Evolutionary conservation across 148 eudicot genomes (phyloP), one percentile per base, ranked within the genome.

Genomic region (Amaranthus cruentus): DNA sequence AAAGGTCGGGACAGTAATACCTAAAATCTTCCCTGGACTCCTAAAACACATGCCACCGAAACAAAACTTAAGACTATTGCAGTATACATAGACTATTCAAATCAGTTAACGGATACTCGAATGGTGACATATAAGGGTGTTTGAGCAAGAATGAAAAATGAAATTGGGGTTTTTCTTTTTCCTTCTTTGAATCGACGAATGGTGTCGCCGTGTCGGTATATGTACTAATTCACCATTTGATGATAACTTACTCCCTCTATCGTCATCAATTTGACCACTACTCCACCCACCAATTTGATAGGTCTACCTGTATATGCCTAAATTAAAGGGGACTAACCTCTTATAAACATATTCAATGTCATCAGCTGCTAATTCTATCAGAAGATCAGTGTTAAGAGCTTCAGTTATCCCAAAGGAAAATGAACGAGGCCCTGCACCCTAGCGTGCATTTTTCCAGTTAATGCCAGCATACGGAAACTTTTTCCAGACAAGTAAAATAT

Each of bases 391-490:
- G 60, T 88, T 94, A 8, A 94, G 81, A 68, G 84, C 90, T 88
- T 94, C 97, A 46, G 96, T 85, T 65, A 94, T 89, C 50, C 97
- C 98, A 62, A 91, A 86, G 75, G 98, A 94, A 77, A 91, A 94
- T 53, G 95, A 88, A 77, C 75, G 89, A 80, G 90, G 86, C 50
- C 98, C 97, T 42, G 93, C 91, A 84, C 89, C 84, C 96, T 91
- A 89, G 38, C 81, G 81, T n/a, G 43, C 62, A 79, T 58, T 67
- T 54, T 21, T 53, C 68, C 56, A 75, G 59, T 67, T 63, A 69
- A 73, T 55, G 47, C 63, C 55, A 47, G 21, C 3, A 48, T 9
- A 49, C 55, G 28, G 48, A 7, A 18, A n/a, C 21, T 49, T 21
- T 49, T n/a, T 56, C 42, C 3, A 59, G 8, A 10, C 1, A 43